These are phyloP conservation scores for Physocladia obscura DNA, from an alignment of 192 early-diverging fungal species.

Conservation along the genomic window DNA sequence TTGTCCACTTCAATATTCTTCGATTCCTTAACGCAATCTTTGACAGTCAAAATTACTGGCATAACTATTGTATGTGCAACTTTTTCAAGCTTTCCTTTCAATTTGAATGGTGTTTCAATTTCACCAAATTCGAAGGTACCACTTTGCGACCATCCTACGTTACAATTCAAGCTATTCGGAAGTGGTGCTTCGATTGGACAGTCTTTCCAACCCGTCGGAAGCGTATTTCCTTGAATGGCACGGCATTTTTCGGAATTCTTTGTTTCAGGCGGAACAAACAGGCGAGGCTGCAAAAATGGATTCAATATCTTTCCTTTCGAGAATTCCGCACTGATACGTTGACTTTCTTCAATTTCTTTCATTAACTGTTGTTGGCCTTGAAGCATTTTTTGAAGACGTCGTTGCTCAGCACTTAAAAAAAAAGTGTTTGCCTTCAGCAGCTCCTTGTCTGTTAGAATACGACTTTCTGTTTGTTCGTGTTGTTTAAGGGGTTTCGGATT, in stretches of 20 bases:
- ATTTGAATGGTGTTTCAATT: constrained; percentile 17
- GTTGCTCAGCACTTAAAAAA: constrained; percentile 4
- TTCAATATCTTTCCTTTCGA: constrained; percentile 22
- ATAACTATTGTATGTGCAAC: not conserved
- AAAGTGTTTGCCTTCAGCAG: constrained; percentile 17
- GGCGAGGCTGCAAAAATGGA: constrained; percentile 15
- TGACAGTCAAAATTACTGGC: not conserved
- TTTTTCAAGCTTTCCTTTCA: not conserved
- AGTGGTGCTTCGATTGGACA: too few species aligned
- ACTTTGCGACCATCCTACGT: too few species aligned
- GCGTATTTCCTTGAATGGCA: too few species aligned
- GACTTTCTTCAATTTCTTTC: constrained; percentile 15
- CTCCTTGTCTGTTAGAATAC: constrained; percentile 6
- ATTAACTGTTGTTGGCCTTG: not conserved
- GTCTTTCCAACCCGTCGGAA: too few species aligned
- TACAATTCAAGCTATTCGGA: too few species aligned
- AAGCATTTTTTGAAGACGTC: constrained; percentile 5
- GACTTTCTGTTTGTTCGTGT: too few species aligned
- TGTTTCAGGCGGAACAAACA: too few species aligned
- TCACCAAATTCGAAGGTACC: not conserved
- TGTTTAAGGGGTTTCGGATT: too few species aligned
- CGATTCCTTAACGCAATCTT: not conserved
- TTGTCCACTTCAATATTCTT: not conserved
- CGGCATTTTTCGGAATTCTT: too few species aligned
- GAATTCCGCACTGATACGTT: constrained; percentile 8